phyloP scores from a whole-genome alignment of 2,329 filamentous ascomycete species.

The Aspergillus niger region DNA sequence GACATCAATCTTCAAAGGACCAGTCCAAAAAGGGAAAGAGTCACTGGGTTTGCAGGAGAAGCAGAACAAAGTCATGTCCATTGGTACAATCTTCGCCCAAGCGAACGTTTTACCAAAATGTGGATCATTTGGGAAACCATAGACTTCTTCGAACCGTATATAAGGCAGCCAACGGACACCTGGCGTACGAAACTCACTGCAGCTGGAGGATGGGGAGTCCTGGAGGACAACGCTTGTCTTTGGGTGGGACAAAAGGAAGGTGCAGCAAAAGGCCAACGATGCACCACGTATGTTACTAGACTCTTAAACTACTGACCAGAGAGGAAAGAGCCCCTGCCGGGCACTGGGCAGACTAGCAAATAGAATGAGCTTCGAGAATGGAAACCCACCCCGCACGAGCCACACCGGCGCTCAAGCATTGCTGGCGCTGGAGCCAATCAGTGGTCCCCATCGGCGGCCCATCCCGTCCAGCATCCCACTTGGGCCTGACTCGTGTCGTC shows the following conservation, averaged over 20 bases:
- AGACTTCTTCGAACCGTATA: no score
- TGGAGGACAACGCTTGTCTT: neutral
- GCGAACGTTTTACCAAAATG: neutral
- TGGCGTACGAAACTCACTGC: neutral
- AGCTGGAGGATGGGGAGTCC: neutral
- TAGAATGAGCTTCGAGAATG: neutral
- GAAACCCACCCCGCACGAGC: conserved; percentile 19
- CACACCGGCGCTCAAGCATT: conserved; percentile 13
- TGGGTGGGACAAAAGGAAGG: neutral
- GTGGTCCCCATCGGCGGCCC: conserved; percentile 12
- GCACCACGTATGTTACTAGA: neutral
- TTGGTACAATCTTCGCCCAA: neutral
- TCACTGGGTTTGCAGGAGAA: neutral
- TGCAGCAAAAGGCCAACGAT: neutral
- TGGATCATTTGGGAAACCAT: conserved; percentile 8
- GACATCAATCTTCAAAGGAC: no score
- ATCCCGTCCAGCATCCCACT: conserved; percentile 15
- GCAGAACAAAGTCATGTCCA: neutral
- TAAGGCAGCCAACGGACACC: no score
- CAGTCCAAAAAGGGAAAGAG: neutral
- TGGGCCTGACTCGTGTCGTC: conserved; percentile 26
- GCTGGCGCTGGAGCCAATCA: conserved; percentile 15
- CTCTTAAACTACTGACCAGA: no score
- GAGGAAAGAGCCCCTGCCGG: neutral
- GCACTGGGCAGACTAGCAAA: neutral